Evolutionary conservation across 2,329 filamentous ascomycete species (phyloP).

Genomic region (Pleoardoris graminearum): DNA sequence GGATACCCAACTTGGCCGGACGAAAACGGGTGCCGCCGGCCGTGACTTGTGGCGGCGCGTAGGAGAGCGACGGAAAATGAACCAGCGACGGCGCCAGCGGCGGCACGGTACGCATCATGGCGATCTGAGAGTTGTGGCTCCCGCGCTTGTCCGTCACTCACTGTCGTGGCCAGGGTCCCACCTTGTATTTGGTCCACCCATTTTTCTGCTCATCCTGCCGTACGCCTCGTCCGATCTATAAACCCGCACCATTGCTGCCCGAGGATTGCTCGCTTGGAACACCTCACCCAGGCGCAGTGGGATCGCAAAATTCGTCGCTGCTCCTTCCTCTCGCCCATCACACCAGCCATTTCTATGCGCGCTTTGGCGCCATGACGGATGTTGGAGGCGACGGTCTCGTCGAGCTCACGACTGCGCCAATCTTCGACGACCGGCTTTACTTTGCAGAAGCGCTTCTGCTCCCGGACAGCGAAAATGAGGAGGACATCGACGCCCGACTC

Average conservation of each 20-base stretch:
- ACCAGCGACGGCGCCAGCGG: no score
- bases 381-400: constrained; percentile 28
- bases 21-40: neutral
- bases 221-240: neutral
- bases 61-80: neutral
- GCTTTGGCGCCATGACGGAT: constrained; percentile 38
- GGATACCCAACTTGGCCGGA: neutral
- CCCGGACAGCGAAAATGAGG: constrained; percentile 31
- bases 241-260: constrained; percentile 24
- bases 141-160: constrained; percentile 1
- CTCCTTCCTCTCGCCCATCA: neutral
- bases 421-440: constrained; percentile 42
- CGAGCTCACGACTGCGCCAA: constrained; percentile 34
- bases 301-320: no score
- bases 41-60: neutral
- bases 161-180: neutral
- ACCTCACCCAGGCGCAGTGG: neutral
- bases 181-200: neutral
- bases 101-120: neutral
- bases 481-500: constrained; percentile 36
- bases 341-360: constrained; percentile 31
- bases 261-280: constrained; percentile 23
- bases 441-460: constrained; percentile 36
- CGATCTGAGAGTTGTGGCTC: neutral
- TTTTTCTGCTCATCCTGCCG: neutral